Evolutionary conservation across 1,284 basidiomycete genomes (phyloP).

Genomic region (Ganoderma sp.): DNA sequence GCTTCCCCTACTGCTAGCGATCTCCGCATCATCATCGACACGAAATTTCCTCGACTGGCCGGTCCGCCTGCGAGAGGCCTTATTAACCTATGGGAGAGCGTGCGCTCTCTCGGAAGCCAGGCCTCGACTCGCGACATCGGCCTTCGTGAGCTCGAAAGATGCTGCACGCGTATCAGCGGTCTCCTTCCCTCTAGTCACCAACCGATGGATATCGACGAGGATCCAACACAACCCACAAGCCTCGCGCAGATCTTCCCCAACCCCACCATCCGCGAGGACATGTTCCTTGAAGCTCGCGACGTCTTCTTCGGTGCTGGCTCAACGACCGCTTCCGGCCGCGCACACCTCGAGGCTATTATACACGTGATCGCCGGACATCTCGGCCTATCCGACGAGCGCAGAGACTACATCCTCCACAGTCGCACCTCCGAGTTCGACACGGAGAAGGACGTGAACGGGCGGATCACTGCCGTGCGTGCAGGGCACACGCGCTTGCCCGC

Average conservation of each 20-base stretch:
- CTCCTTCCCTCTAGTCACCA: constrained; percentile 59
- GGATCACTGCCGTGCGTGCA: constrained; percentile 56
- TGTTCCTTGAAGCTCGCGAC: constrained; percentile 90
- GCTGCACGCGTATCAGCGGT: constrained; percentile 77
- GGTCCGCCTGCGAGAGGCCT: constrained; percentile 53
- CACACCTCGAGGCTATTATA: constrained; percentile 56
- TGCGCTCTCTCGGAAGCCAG: constrained; percentile 54
- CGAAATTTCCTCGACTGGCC: constrained; percentile 68
- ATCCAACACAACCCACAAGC: constrained; percentile 36
- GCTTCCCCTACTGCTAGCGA: constrained; percentile 69
- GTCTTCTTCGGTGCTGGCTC: constrained; percentile 86
- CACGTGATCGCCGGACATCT: constrained; percentile 66
- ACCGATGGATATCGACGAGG: constrained; percentile 51
- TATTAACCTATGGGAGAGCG: constrained; percentile 68
- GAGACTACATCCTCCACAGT: constrained; percentile 59
- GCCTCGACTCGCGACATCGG: constrained; percentile 70
- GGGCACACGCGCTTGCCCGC: constrained; percentile 64
- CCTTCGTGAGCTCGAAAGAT: constrained; percentile 88
- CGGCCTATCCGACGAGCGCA: constrained; percentile 66
- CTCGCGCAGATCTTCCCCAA: constrained; percentile 68
- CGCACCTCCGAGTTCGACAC: constrained; percentile 73
- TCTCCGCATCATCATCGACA: constrained; percentile 69
- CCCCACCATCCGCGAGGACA: constrained; percentile 84
- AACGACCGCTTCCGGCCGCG: constrained; percentile 58
- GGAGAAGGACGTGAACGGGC: constrained; percentile 70